Percentiles rank a stretch among this genome's conserved stretches.
Evolutionary conservation across 148 eudicot genomes (phyloP).

Genomic region (Dysphania ambrosioides): DNA sequence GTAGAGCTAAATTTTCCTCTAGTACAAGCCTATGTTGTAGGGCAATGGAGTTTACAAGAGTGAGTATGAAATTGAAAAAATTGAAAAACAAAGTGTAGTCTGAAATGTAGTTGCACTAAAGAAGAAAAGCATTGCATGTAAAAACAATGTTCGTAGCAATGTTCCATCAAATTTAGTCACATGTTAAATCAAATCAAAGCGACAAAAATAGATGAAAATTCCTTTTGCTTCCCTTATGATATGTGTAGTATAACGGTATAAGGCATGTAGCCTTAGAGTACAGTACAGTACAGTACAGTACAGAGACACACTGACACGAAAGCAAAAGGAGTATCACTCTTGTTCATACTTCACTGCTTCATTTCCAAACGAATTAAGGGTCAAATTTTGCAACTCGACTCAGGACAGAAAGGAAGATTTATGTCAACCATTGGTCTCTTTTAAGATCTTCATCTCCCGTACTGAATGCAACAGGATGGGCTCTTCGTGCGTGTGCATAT

Average conservation of each 20-base stretch:
- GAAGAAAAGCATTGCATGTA: neutral
- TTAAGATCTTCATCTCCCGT: neutral
- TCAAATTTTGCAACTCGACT: constrained; percentile 28
- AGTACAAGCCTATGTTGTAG: no score
- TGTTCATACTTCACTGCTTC: neutral
- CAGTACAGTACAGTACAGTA: no score
- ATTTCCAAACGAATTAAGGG: constrained; percentile 16
- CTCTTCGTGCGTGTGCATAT: neutral
- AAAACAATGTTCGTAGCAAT: neutral
- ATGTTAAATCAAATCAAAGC: constrained; percentile 6
- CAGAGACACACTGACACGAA: neutral
- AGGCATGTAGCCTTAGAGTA: no score
- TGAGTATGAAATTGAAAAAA: no score
- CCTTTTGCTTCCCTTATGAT: neutral
- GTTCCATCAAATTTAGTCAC: neutral
- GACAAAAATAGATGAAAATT: constrained; percentile 12
- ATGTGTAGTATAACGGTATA: neutral
- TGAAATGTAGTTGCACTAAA: neutral
- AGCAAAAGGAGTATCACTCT: neutral
- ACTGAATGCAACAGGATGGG: neutral
- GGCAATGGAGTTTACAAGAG: no score
- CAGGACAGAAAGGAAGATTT: neutral
- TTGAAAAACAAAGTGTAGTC: no score
- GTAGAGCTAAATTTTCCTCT: no score
- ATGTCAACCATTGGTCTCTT: neutral